Conservation (phyloP, 1,284 basidiomycete species). For the Mycosarcoma maydis region DNA sequence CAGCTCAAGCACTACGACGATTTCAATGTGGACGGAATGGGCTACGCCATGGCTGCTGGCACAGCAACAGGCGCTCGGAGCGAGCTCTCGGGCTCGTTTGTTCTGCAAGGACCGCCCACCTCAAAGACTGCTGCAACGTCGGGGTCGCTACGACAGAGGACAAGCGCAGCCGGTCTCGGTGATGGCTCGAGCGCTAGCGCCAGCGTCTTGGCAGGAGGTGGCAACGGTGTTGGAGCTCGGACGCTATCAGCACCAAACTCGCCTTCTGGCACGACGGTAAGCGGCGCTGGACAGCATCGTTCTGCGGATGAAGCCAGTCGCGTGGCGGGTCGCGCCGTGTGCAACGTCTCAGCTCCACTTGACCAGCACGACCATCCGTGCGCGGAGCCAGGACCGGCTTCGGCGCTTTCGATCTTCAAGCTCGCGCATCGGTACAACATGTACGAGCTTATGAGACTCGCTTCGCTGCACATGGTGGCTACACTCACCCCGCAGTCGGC, state of each 20-base stretch:
- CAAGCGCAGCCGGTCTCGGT: constrained; percentile 5
- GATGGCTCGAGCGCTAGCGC: background rate
- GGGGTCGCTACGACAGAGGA: constrained; percentile 32
- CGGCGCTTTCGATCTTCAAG: constrained; percentile 79
- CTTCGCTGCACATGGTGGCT: constrained; percentile 78
- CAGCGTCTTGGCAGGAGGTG: background rate
- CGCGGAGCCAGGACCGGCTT: constrained; percentile 68
- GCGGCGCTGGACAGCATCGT: too few species aligned
- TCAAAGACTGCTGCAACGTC: constrained; percentile 28
- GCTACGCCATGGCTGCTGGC: constrained; percentile 4
- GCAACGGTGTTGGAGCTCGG: constrained; percentile 3
- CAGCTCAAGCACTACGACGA: constrained; percentile 27
- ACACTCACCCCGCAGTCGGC: constrained; percentile 77
- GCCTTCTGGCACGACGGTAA: too few species aligned
- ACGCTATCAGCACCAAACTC: constrained; percentile 22
- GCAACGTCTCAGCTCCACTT: constrained; percentile 5
- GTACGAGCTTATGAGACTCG: constrained; percentile 74
- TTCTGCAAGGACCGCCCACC: constrained; percentile 8
- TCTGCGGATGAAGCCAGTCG: constrained; percentile 1
- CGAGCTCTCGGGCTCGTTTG: constrained; percentile 21
- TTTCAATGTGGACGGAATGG: constrained; percentile 14
- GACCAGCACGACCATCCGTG: constrained; percentile 83
- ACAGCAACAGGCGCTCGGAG: constrained; percentile 4
- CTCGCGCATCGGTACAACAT: constrained; percentile 82
- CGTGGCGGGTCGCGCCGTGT: constrained; percentile 1